Percentiles rank a stretch among this genome's conserved stretches.
phyloP scores from a whole-genome alignment of 2,329 filamentous ascomycete species.

The Alternaria sp. region DNA sequence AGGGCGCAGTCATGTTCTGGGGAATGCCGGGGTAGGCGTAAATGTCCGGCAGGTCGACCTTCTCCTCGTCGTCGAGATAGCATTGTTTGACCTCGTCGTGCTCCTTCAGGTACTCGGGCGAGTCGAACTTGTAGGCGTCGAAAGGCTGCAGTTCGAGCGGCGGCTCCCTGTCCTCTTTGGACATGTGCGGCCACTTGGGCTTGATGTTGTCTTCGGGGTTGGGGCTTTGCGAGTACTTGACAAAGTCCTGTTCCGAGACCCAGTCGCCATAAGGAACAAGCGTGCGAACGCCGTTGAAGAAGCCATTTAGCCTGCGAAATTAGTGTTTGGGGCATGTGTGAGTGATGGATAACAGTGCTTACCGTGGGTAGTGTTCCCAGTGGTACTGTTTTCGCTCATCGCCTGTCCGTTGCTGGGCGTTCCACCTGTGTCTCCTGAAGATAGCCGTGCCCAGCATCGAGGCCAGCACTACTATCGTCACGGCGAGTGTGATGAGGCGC shows the following conservation, averaged over 20 bases:
- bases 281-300: constrained; percentile 59
- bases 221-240: constrained; percentile 53
- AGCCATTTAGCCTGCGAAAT: constrained; percentile 54
- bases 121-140: constrained; percentile 58
- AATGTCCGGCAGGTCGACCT: constrained; percentile 66
- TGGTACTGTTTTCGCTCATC: constrained; percentile 51
- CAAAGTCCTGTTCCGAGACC: constrained; percentile 56
- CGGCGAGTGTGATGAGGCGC: constrained; percentile 53
- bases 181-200: constrained; percentile 47
- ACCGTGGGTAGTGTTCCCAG: constrained; percentile 58
- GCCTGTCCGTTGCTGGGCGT: constrained; percentile 45
- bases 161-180: constrained; percentile 51
- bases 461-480: constrained; percentile 53
- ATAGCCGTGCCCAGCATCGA: constrained; percentile 56
- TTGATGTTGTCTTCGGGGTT: constrained; percentile 51
- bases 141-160: constrained; percentile 53
- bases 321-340: constrained; percentile 18
- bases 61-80: constrained; percentile 69
- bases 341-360: constrained; percentile 23
- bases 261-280: constrained; percentile 56
- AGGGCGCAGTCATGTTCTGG: constrained; percentile 58
- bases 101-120: constrained; percentile 56
- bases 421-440: constrained; percentile 50
- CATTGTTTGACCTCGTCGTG: constrained; percentile 66
- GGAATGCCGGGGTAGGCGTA: constrained; percentile 69